A percentile compares a stretch with the other conserved stretches of the same genome.
phyloP scores from a whole-genome alignment of 768 basidiomycete species.

The Boletellus emodensis region DNA sequence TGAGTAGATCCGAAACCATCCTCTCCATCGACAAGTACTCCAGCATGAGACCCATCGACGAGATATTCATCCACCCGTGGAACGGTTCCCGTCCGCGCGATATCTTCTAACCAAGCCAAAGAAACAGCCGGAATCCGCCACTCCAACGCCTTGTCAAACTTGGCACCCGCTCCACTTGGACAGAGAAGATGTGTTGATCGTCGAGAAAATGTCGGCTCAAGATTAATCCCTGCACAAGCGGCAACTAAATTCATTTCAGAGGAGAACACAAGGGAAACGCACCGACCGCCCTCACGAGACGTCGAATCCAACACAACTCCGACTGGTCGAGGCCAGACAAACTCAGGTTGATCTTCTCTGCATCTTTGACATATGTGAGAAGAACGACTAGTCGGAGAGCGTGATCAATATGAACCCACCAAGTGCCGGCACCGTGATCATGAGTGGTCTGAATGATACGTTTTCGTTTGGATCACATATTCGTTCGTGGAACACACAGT shows the following conservation, averaged over 20 bases:
- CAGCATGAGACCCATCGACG: slow-evolving; percentile 32
- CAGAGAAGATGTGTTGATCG: slow-evolving; percentile 80
- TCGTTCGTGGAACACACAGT: slow-evolving; percentile 73
- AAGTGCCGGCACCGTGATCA: slow-evolving; percentile 51
- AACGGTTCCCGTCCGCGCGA: slow-evolving; percentile 51
- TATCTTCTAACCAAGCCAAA: slow-evolving; percentile 63
- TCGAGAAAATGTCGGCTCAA: slow-evolving; percentile 57
- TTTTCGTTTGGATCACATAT: slow-evolving; percentile 66
- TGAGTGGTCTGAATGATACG: slow-evolving; percentile 66
- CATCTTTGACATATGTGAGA: slow-evolving; percentile 35
- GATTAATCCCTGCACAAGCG: slow-evolving; percentile 43
- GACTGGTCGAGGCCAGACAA: slow-evolving; percentile 74
- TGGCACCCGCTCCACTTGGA: slow-evolving; percentile 62
- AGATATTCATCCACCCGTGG: slow-evolving; percentile 35
- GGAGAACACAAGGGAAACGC: neutral
- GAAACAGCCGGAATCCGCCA: slow-evolving; percentile 77
- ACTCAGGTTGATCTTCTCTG: slow-evolving; percentile 56
- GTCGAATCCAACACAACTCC: slow-evolving; percentile 58
- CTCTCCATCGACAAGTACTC: slow-evolving; percentile 34
- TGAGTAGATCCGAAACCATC: slow-evolving; percentile 21
- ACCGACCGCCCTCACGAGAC: slow-evolving; percentile 21
- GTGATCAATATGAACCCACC: slow-evolving; percentile 35
- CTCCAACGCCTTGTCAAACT: slow-evolving; percentile 73
- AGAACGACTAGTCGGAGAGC: neutral
- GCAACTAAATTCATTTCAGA: neutral